These are phyloP conservation scores for Capsicum pubescens DNA, from an alignment of 257 asterid genomes.

Conservation along the genomic window DNA sequence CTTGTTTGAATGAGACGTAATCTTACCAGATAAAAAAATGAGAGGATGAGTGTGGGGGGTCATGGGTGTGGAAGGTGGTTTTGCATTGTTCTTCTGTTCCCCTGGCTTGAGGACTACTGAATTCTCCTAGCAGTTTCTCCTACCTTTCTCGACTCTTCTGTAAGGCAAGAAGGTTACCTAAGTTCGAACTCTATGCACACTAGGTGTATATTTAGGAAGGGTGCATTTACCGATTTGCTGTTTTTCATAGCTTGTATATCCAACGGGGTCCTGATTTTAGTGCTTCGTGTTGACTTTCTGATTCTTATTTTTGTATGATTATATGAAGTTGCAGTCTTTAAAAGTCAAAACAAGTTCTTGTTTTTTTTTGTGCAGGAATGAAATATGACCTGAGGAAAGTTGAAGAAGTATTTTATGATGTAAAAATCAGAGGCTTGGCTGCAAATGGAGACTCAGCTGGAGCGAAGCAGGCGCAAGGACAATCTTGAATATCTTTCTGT, in stretches of 20 bases:
- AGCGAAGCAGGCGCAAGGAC: conserved; percentile 44
- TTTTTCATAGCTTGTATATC: background rate
- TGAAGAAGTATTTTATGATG: conserved; percentile 91
- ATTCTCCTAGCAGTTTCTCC: background rate
- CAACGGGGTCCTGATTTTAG: background rate
- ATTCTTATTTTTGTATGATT: background rate
- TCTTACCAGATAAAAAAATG: background rate
- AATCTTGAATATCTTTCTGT: conserved; percentile 32
- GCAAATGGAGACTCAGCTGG: conserved; percentile 41
- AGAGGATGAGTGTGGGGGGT: background rate
- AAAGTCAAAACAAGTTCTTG: too few species aligned
- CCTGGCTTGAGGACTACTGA: background rate
- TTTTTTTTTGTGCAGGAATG: conserved; percentile 66
- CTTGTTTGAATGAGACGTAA: background rate
- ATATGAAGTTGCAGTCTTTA: background rate
- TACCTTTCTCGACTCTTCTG: background rate
- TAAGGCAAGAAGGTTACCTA: background rate
- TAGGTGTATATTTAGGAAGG: too few species aligned
- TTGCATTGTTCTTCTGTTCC: background rate
- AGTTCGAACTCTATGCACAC: too few species aligned
- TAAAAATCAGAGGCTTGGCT: conserved; percentile 86
- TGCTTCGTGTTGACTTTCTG: background rate
- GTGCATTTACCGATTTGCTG: too few species aligned
- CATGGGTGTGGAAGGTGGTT: background rate
- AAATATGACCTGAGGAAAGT: conserved; percentile 90